Evolutionary conservation across 73 alveolate species (phyloP), one percentile per base, ranked within the genome.

Genomic region (Paramecium biaurelia): DNA sequence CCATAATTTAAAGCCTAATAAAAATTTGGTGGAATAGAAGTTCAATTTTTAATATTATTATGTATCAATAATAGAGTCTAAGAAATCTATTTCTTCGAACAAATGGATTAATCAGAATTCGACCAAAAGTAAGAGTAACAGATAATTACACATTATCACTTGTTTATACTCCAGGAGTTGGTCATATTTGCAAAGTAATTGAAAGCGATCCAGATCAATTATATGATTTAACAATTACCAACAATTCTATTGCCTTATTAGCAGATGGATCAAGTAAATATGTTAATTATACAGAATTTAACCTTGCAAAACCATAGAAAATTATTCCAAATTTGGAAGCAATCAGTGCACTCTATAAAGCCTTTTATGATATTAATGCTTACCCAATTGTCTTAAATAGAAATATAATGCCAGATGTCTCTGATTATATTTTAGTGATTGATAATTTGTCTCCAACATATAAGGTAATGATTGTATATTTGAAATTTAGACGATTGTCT

Each of bases 131-230:
- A 9, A 79, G 90, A 79, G 90, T 79, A 2, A 79, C 90, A 21
- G 90, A 79, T 42, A 45, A 45, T 45, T 79, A 79, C 49, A 70
- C 94, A 20, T 87, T 96, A n/a, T 92, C 97, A 2, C 59, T 96
- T 32, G 97, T 97, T 9, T 96, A 97, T 70, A 90, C 99, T 10
- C 99, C 99, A 49, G 99, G 99, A 12, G 99, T 97, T 14, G 99
- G 98, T 1, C 90, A 92, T 8, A 97, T 97, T 9, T 95, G 98
- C 92, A 92, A 92, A 57, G 97, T 93, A 49, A 96, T 96, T 42
- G 92, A 82, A 32, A 87, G 87, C 28, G 93, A 96, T 47, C 98
- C 98, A 5, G 95, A 92, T 23, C 45, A 68, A 59, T 94, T 93
- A 43, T 96, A 90, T 82, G 95, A 96, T 93, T 57, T 85, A 8